Evolutionary conservation across 352 stramenopile genomes (phyloP), one percentile per base, ranked within the genome.

Genomic region (Pythium periplocum): DNA sequence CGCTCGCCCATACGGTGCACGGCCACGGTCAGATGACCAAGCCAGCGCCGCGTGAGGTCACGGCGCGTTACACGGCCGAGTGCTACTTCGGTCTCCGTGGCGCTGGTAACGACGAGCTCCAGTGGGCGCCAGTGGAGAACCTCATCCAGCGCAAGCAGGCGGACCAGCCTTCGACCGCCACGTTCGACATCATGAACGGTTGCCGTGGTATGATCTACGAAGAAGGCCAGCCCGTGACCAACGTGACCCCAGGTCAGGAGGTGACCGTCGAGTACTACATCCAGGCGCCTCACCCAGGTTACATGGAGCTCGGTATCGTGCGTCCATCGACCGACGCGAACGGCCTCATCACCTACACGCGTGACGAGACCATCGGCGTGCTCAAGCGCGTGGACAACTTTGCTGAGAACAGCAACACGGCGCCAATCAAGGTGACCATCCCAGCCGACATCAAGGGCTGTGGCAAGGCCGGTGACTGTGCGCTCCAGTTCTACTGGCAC

Each of bases 401-500:
- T 35, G 73, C 66, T 43, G 54, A 57, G 12, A 59, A 63, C 31
- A 66, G 59, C 26, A 66, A 68, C 12, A 65, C 67, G 11, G 53
- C 48, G 10, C 65, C 55, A 8, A 55, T 53, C 6, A 71, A 45
- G 10, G 66, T 53, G 2, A 80, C 57, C 45, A 75, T 87, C 30
- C 73, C 76, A 2, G 44, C 66, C 3, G 75, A 46, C 4, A 53
- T 87, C n/a, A 69, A 56, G 2, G 73, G 71, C 8, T 87, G 76
- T 31, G 61, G 56, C 6, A 66, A 64, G 26, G 45, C 64, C 0
- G 73, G 75, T 1, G 59, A 74, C 44, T 86, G 75, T 26, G 75
- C 66, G 6, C 54, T 86, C 45, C 75, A 84, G 51, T 79, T 86
- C 51, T 83, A 75, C 51, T 86, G 73, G 73, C 63, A 86, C 61